These are phyloP conservation scores for Aspergillus incahuasiensis DNA, from an alignment of 495 filamentous ascomycete species.

Conservation along the genomic window DNA sequence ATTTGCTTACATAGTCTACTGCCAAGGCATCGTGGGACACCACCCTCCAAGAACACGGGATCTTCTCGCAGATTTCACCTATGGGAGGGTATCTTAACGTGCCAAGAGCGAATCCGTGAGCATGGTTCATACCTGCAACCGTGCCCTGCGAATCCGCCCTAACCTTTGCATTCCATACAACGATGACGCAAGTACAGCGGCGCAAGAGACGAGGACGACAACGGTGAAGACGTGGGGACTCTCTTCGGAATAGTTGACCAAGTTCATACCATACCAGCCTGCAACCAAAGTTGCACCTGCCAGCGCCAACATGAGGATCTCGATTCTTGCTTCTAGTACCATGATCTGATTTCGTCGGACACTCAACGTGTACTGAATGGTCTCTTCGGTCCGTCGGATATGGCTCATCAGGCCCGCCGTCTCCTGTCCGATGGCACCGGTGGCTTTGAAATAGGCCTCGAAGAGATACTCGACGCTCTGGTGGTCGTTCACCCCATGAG, in stretches of 20 bases:
- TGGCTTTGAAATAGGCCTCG: constrained; percentile 32
- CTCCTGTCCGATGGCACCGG: constrained; percentile 25
- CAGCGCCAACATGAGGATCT: constrained; percentile 31
- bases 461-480: constrained; percentile 35
- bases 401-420: constrained; percentile 20
- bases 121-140: no score
- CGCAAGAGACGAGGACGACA: no score
- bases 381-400: constrained; percentile 25
- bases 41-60: no score
- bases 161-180: no score
- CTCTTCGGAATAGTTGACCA: constrained; percentile 16
- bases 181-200: no score
- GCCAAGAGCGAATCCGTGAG: no score
- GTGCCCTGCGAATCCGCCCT: no score
- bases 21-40: no score
- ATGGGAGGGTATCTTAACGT: no score
- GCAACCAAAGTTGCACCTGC: constrained; percentile 28
- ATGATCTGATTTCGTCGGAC: constrained; percentile 36
- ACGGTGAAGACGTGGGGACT: no score
- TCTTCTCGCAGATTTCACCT: no score
- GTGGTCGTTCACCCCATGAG: constrained; percentile 25
- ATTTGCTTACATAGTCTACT: no score
- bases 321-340: constrained; percentile 29
- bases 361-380: constrained; percentile 23
- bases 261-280: constrained; percentile 34